Base-by-base conservation (phyloP, 345 rosid species). In the Arabis hirsuta region DNA sequence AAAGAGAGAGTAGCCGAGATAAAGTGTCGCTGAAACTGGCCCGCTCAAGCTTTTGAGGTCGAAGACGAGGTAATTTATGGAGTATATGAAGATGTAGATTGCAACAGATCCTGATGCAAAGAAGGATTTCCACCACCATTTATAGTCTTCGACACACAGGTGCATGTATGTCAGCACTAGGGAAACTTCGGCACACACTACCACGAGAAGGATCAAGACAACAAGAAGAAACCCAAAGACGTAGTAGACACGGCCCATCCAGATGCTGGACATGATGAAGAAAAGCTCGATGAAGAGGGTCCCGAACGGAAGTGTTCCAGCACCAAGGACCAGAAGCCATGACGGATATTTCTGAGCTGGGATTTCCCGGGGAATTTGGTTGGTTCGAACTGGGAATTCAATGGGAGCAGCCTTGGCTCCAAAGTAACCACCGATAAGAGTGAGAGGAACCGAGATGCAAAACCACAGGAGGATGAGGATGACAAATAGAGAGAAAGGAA, bases 101-200 rank as follows among this genome's bases (percentile, higher is more conserved):
- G 92, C 88, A 45, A 87, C 92, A 5, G 92, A 87, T 65, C 92
- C 92, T 2, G 92, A 87, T 8, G 92, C 92, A 74, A 85, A 85
- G 81, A 87, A 87, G 6, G 92, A 82, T 44, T 87, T 87, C 92
- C 92, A 87, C 92, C 92, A 87, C 92, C 92, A 87, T 61, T 80
- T 84, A 80, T 85, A 87, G 73, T 87, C 92, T 71, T 87, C 92
- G 7, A 87, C 90, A 13, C 92, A 87, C 9, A 87, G 84, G 70
- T 87, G 92, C 90, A 87, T 85, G 85, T 87, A 87, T 42, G 92
- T 87, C 38, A 87, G 76, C 32, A 87, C 92, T 7, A 87, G 73
- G 36, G 92, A 87, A 7, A 87, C 92, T 72, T 87, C 92, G 0
- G 92, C 92, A 50, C 92, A 87, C 24, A 87, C 92, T 62, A 85